Evolutionary conservation across 139 green algal genomes (phyloP).

Genomic region (Micractinium sp.): DNA sequence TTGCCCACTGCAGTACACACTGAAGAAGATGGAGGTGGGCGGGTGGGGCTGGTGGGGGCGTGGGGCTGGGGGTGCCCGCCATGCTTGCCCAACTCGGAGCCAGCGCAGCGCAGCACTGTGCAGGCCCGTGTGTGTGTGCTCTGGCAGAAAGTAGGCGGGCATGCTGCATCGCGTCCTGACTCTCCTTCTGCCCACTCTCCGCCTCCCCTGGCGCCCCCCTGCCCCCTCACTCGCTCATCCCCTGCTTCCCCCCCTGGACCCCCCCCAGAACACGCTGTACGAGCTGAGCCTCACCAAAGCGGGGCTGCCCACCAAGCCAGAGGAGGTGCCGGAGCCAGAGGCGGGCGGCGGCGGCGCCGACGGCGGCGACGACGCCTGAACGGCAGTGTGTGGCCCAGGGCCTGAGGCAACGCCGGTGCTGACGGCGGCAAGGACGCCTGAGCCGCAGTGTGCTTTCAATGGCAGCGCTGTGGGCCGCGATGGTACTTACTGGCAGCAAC

Average conservation of each 20-base stretch:
- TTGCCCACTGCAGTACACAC: constrained; percentile 12
- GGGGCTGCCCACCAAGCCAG: neutral
- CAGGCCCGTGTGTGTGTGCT: too few relatives aligned
- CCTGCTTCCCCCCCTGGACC: neutral
- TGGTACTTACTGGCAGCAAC: too few relatives aligned
- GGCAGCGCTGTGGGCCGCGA: too few relatives aligned
- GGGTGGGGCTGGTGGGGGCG: neutral
- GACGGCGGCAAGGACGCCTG: neutral
- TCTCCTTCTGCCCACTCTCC: too few relatives aligned
- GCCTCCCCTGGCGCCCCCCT: too few relatives aligned
- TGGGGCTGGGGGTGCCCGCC: neutral
- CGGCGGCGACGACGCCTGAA: neutral
- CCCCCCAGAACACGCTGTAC: constrained; percentile 16
- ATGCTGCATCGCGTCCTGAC: too few relatives aligned
- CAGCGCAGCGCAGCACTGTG: neutral
- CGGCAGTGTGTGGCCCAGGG: neutral
- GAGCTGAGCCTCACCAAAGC: constrained; percentile 10
- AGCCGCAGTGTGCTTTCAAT: neutral
- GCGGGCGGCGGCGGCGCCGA: neutral
- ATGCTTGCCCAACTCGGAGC: neutral
- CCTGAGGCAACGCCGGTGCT: neutral
- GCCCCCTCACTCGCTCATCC: neutral
- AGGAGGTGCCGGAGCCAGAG: neutral
- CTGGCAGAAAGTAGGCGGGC: too few relatives aligned
- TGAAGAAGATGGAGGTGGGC: constrained; percentile 26